Base-by-base conservation (phyloP, 495 filamentous ascomycete species). In the Podospora pseudocomata region DNA sequence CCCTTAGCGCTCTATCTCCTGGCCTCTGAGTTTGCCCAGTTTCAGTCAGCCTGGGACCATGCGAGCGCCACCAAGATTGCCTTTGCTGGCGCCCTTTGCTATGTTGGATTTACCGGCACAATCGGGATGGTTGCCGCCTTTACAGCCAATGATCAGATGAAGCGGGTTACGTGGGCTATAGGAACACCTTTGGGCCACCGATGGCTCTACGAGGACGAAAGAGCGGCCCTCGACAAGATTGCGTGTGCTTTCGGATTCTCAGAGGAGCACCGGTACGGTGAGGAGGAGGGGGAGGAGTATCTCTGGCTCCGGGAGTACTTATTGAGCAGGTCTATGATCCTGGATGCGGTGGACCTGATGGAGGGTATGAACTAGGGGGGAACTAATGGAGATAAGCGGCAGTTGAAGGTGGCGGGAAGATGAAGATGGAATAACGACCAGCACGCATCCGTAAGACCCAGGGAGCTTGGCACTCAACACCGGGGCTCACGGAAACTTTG, bases 181-280 rank as follows among this genome's bases (percentile, higher is more conserved):
- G 95, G 95, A 2, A 88, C 90, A 27, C 91, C 92, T 27, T 79
- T 99, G 72, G 83, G 89, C 68, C 82, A 94, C 68, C 86, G 96
- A n/a, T 98, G 93, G 93, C 76, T 97, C 54, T 84, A 92, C 44
- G 95, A 99, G 80, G 93, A 97, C 62, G 95, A 99, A 80, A 85
- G 95, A 23, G 91, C 89, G n/a, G 92, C 94, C 9, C 77, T 94
- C 67, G 95, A 99, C 82, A 88, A 85, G 74, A 85, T 99, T 63
- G 93, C 93, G 23, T 81, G 89, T 61, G 88, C 89, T 7, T 99
- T 96, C 91, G 95, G 95, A 0, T 98, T 98, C 75, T 87, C 88
- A 66, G 91, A 96, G 72, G 76, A 74, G n/a, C 88, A 84, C 75
- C 88, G 88, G 77, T 85, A 90, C 72, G 95, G 95, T 2, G 92